These are phyloP conservation scores for Cetradonia linearis DNA, from an alignment of 495 filamentous ascomycete species.

Conservation along the genomic window DNA sequence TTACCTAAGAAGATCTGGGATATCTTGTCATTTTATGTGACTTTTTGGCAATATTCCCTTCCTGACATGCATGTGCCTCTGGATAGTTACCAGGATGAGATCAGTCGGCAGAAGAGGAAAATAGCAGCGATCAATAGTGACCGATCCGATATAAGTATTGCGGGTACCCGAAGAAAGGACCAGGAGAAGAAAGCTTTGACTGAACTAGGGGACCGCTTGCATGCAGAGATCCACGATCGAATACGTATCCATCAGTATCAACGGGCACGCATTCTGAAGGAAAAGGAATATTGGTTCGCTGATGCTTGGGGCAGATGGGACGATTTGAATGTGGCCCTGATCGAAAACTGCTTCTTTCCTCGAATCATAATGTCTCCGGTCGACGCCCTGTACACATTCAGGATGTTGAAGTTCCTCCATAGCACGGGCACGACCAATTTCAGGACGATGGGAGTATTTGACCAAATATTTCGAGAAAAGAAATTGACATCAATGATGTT, in stretches of 20 bases:
- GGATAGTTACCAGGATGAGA: slow-evolving; percentile 64
- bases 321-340: slow-evolving; percentile 57
- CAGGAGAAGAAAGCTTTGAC: slow-evolving; percentile 49
- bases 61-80: slow-evolving; percentile 67
- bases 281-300: slow-evolving; percentile 74
- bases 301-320: slow-evolving; percentile 51
- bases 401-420: slow-evolving; percentile 78
- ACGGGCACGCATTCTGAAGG: slow-evolving; percentile 54
- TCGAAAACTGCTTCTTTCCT: slow-evolving; percentile 86
- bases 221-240: slow-evolving; percentile 58
- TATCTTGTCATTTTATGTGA: slow-evolving; percentile 67
- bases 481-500: slow-evolving; percentile 72
- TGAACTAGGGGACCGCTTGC: slow-evolving; percentile 50
- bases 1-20: slow-evolving; percentile 56
- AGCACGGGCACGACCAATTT: slow-evolving; percentile 73
- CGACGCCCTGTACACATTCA: slow-evolving; percentile 80
- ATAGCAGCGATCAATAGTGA: slow-evolving; percentile 55
- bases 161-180: slow-evolving; percentile 47
- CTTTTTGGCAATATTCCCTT: slow-evolving; percentile 85
- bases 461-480: slow-evolving; percentile 73
- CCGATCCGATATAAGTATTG: slow-evolving; percentile 56
- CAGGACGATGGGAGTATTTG: slow-evolving; percentile 72
- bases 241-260: slow-evolving; percentile 54
- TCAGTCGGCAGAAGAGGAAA: slow-evolving; percentile 48
- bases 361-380: slow-evolving; percentile 70